Percentiles rank a stretch among this genome's conserved stretches.
Conservation (phyloP, 495 filamentous ascomycete genomes). For the Aspergillus baeticus region DNA sequence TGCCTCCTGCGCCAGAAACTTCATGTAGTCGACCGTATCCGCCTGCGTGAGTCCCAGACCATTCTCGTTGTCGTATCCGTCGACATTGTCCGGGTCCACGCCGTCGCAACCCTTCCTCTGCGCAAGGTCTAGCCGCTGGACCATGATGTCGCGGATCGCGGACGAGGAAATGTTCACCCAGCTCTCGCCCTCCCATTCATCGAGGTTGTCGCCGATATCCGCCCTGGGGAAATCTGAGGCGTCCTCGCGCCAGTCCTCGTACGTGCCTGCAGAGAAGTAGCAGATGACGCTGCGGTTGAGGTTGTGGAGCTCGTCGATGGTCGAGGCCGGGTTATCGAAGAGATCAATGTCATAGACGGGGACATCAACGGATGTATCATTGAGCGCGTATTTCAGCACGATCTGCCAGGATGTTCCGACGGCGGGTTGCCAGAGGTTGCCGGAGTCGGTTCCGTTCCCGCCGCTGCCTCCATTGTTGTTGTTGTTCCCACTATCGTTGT, state of each 20-base stretch:
- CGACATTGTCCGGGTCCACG: conserved; percentile 72
- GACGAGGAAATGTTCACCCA: conserved; percentile 61
- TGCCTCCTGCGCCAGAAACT: conserved; percentile 56
- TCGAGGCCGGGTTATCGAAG: conserved; percentile 47
- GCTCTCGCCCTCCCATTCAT: conserved; percentile 63
- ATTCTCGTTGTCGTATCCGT: conserved; percentile 59
- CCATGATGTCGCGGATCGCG: conserved; percentile 63
- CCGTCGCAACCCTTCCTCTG: conserved; percentile 63
- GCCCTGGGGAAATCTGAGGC: conserved; percentile 44
- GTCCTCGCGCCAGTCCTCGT: conserved; percentile 60
- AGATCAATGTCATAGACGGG: conserved; percentile 63
- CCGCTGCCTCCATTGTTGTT: not conserved
- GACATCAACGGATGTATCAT: conserved; percentile 45
- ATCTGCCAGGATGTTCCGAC: conserved; percentile 57
- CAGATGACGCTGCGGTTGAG: conserved; percentile 61
- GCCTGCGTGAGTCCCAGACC: conserved; percentile 54
- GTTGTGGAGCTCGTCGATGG: conserved; percentile 47
- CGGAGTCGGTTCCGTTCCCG: conserved; percentile 24
- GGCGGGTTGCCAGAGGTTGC: conserved; percentile 45
- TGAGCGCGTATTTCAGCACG: conserved; percentile 42
- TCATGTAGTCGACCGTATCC: conserved; percentile 57
- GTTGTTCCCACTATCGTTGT: not conserved
- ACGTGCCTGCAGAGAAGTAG: conserved; percentile 71
- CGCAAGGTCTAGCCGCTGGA: conserved; percentile 53
- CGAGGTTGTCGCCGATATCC: conserved; percentile 53